Base-by-base conservation (phyloP, 768 basidiomycete genomes). In the Suillus spraguei region DNA sequence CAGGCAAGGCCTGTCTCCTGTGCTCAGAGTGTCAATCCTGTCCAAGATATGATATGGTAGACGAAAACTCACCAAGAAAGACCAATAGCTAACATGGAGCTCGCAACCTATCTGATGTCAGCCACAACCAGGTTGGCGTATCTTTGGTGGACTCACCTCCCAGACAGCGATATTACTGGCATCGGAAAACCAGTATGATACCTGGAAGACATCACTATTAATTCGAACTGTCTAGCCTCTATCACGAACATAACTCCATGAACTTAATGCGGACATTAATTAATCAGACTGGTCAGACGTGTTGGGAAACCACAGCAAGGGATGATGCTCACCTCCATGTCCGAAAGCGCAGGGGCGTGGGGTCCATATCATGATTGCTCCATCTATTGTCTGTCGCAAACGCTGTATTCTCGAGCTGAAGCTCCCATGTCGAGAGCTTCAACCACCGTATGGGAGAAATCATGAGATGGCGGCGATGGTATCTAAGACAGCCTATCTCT, bases 341-440 rank as follows among this genome's bases (percentile, higher is more conserved):
- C 64, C 89, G 76, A 47, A 79, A 66, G 36, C 81, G 72, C 0
- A 78, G 80, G 39, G 88, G 86, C 9, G 90, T 88, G 4, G 89
- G 89, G 65, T 91, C 90, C 88, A 91, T 91, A 68, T 91, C 91
- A 66, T 83, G 83, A 74, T 92, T 92, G 65, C 79, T 81, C 88
- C 88, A 90, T 71, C 80, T 78, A 65, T 81, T 80, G 52, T 74
- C 82, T 9, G 86, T 82, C 5, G 87, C 89, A 68, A 88, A 86
- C 32, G 81, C 83, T 24, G 82, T 82, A n/a, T 77, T 72, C 60
- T 80, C 78, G 9, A 83, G 81, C 67, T 83, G 75, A 50, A 87
- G 79, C 22, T 74, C 77, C 85, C 84, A 85, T 33, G 73, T 66
- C 28, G 78, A 76, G 9, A 75, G 74, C 61, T 72, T 76, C 53